Evolutionary conservation across 768 basidiomycete genomes (phyloP).

Genomic region (Piloderma croceum): DNA sequence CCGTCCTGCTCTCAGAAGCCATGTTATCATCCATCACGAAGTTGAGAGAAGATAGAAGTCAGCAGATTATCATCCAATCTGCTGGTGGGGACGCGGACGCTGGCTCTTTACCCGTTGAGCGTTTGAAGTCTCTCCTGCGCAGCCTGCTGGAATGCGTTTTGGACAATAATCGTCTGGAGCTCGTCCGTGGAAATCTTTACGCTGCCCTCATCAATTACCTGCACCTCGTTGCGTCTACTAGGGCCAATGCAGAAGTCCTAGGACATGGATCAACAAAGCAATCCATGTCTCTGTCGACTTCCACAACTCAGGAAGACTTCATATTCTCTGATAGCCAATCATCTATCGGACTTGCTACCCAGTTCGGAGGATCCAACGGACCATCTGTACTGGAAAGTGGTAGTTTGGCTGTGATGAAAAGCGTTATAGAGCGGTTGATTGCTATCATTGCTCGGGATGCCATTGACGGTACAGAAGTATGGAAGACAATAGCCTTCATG

Average conservation of each 20-base stretch:
- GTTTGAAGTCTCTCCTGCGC: slow-evolving; percentile 68
- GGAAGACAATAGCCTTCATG: slow-evolving; percentile 95
- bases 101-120: slow-evolving; percentile 72
- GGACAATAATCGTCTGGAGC: slow-evolving; percentile 72
- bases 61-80: slow-evolving; percentile 63
- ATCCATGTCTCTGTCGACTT: slow-evolving; percentile 33
- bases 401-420: slow-evolving; percentile 62
- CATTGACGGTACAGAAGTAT: slow-evolving; percentile 91
- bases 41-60: slow-evolving; percentile 75
- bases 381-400: slow-evolving; percentile 50
- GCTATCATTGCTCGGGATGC: slow-evolving; percentile 80
- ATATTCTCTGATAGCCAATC: slow-evolving; percentile 34
- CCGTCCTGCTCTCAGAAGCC: slow-evolving; percentile 79
- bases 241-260: slow-evolving; percentile 12
- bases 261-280: slow-evolving; percentile 19
- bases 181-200: slow-evolving; percentile 93
- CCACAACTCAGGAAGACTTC: slow-evolving; percentile 36
- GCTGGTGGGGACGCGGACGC: slow-evolving; percentile 57
- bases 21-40: slow-evolving; percentile 81
- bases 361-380: slow-evolving; percentile 15
- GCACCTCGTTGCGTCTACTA: slow-evolving; percentile 44
- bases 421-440: slow-evolving; percentile 66
- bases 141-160: slow-evolving; percentile 69
- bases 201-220: slow-evolving; percentile 86
- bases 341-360: slow-evolving; percentile 22